Base-by-base conservation (phyloP, 1,284 basidiomycete genomes). In the Ustilago shanxiensis region DNA sequence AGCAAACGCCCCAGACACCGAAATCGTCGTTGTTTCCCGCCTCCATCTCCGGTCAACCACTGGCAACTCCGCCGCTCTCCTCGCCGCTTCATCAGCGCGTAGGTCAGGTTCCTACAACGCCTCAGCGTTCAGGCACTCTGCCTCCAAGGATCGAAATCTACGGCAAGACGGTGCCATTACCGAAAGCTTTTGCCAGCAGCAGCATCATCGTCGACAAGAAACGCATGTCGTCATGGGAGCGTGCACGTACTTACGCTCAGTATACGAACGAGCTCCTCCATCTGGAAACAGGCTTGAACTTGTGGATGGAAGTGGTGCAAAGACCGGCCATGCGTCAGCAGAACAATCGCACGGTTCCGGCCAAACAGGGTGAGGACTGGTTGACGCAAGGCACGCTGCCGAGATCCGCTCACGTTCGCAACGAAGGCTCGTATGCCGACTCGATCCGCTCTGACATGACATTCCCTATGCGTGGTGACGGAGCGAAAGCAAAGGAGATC, bases 401-500 rank as follows among this genome's bases (percentile, higher is more conserved):
- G 18, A 45, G 56, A n/a, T 62, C 63, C 39, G 53, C 54, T 18
- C 77, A 79, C 28, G 51, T 60, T 0, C 66, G 80, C 26, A 62
- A 66, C 35, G 75, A 80, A n/a, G 76, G 68, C 0, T 70, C 64
- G n/a, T 80, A 80, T 37, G 79, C 77, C 10, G 77, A 80, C 53
- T 79, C 81, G 33, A 54, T 82, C 3, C 82, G 82, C 2, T 80
- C 79, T 3, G 82, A 82, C 35, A 72, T 77, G 72, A 83, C 82
- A 2, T 83, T 83, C 58, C 82, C 82, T 16, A 81, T 83, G 68
- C 68, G 82, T 5, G 82, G 82, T 2, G 82, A 83, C 33, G 82
- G 82, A 7, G 82, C 71, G 13, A 79, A 75, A 44, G 82, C 82
- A 4, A 82, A 82, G 47, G 82, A 83, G 53, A 67, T 83, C n/a